phyloP scores from a whole-genome alignment of 257 asterid genomes.

The Salvia splendens region DNA sequence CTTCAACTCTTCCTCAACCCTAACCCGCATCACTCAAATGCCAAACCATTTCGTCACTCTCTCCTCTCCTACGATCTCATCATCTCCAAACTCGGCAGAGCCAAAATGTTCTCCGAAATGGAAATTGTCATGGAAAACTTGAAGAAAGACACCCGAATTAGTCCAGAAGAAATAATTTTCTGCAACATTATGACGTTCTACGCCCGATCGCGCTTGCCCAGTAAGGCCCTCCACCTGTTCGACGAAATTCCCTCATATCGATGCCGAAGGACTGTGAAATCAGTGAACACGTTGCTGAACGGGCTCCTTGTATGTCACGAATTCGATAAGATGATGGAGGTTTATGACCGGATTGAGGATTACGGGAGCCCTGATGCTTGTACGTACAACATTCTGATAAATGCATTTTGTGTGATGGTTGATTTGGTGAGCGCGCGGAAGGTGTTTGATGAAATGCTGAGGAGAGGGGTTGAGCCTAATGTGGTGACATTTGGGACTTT shows the following conservation, averaged over 20 bases:
- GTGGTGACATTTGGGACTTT: slow-evolving; percentile 72
- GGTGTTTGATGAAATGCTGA: slow-evolving; percentile 66
- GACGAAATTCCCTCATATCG: slow-evolving; percentile 60
- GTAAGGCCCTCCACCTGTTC: slow-evolving; percentile 55
- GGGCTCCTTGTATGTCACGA: slow-evolving; percentile 50
- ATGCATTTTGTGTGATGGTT: slow-evolving; percentile 43
- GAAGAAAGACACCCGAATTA: slow-evolving; percentile 48
- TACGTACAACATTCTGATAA: slow-evolving; percentile 63
- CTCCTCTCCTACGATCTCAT: slow-evolving; percentile 73
- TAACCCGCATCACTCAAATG: slow-evolving; percentile 36
- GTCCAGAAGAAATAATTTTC: slow-evolving; percentile 60
- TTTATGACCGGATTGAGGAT: slow-evolving; percentile 38
- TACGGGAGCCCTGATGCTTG: slow-evolving; percentile 58
- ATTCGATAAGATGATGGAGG: slow-evolving; percentile 52
- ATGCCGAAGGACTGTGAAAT: slow-evolving; percentile 58
- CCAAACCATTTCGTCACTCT: slow-evolving; percentile 65
- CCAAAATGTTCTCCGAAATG: slow-evolving; percentile 68
- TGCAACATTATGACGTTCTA: slow-evolving; percentile 65
- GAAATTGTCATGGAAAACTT: slow-evolving; percentile 52
- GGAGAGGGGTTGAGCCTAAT: slow-evolving; percentile 55
- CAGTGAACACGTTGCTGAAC: slow-evolving; percentile 65
- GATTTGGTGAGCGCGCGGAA: slow-evolving; percentile 48
- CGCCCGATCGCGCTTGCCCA: slow-evolving; percentile 60
- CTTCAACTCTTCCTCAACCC: slow-evolving; percentile 78
- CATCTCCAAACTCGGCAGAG: slow-evolving; percentile 76